phyloP scores from a whole-genome alignment of 192 early-diverging fungal species.

The Gryganskiella cystojenkinii region DNA sequence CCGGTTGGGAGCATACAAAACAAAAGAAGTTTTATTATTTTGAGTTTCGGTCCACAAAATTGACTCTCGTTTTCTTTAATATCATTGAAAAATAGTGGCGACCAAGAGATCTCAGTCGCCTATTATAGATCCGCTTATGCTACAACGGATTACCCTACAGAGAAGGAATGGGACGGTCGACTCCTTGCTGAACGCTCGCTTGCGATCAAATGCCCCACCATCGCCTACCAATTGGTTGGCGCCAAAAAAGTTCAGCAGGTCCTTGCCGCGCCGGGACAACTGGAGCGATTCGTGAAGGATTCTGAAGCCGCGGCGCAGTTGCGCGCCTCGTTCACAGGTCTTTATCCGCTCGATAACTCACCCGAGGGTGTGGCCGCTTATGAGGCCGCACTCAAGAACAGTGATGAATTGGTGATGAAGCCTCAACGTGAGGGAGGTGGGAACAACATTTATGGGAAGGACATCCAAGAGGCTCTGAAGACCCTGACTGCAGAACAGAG shows the following conservation, averaged over 20 bases:
- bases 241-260: slow-evolving; percentile 98
- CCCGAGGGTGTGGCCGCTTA: slow-evolving; percentile 74
- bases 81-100: slow-evolving; percentile 58
- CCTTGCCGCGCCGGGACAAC: slow-evolving; percentile 77
- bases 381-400: slow-evolving; percentile 69
- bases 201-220: slow-evolving; percentile 88
- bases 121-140: slow-evolving; percentile 95
- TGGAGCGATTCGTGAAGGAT: slow-evolving; percentile 81
- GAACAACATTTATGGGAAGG: slow-evolving; percentile 92
- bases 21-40: slow-evolving; percentile 4
- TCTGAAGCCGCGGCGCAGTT: slow-evolving; percentile 58
- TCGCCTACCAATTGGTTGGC: slow-evolving; percentile 94
- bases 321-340: slow-evolving; percentile 85
- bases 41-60: background rate
- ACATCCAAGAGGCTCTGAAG: slow-evolving; percentile 72
- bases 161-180: slow-evolving; percentile 93
- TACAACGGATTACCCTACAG: slow-evolving; percentile 85
- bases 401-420: slow-evolving; percentile 87
- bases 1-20: too few relatives aligned
- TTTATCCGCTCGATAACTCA: slow-evolving; percentile 87
- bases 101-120: slow-evolving; percentile 82
- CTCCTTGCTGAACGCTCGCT: slow-evolving; percentile 84
- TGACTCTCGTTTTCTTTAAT: background rate
- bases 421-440: slow-evolving; percentile 97
- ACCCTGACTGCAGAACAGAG: slow-evolving; percentile 71